Evolutionary conservation across 1,284 basidiomycete species (phyloP), one percentile per base, ranked within the genome.

Genomic region (Trichosporon asahii): DNA sequence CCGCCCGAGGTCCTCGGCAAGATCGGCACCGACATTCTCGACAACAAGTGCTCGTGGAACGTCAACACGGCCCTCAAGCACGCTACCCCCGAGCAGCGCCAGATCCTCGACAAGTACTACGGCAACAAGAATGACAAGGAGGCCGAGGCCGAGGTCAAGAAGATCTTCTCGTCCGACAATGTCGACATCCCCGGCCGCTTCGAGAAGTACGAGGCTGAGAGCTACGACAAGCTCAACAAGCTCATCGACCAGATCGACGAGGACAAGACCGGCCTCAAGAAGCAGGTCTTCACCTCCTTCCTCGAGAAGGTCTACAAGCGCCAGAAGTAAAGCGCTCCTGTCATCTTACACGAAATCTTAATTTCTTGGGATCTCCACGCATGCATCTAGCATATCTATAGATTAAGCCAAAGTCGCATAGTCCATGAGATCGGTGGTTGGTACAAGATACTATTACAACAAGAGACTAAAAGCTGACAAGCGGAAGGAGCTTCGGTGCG

Each of bases 31-130:
- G 97, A 99, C 84, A 99, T 99, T 78, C 84, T 97, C 70, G 96
- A 99, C 85, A 98, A 98, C 89, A 99, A 99, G 86, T 99, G 97
- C 85, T 93, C 92, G 53, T 99, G 96, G 97, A 91, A 91, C 80
- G 87, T 99, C 84, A 98, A 98, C 85, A 90, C 90, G 21, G 96
- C 95, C 35, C 87, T 99, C 72, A 85, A 87, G 69, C 76, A 85
- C 73, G 80, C 93, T 88, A 86, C 89, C 85, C 74, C 88, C 87
- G 86, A 87, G 67, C 88, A 89, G 80, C 83, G 88, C 61, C 80
- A 85, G 70, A 76, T 87, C 27, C 85, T 89, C 63, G 88, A 89
- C 75, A 89, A 87, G 53, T 93, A 95, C 85, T 99, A 99, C 81
- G 96, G 96, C 6, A 61, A 61, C 57, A 86, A 88, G 72, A 98